These are phyloP conservation scores for Pseudogymnoascus sp. DNA, from an alignment of 2,329 filamentous ascomycete species.

Conservation along the genomic window DNA sequence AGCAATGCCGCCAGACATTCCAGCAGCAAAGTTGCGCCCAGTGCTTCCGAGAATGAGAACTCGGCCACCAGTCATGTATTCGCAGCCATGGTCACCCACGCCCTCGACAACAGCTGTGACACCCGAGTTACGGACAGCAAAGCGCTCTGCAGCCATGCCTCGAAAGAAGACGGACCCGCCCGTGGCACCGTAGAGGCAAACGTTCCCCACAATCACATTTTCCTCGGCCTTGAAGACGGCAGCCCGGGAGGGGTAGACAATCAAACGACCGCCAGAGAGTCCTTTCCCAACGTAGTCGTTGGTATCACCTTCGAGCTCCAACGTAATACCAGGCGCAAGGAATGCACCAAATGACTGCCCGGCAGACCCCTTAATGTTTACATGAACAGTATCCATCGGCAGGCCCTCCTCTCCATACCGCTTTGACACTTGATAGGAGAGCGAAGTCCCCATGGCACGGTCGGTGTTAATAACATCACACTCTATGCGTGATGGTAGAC, in stretches of 20 bases:
- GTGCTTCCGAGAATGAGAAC: slow-evolving; percentile 79
- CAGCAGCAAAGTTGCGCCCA: slow-evolving; percentile 93
- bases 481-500: slow-evolving; percentile 84
- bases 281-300: slow-evolving; percentile 98
- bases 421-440: slow-evolving; percentile 94
- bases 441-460: slow-evolving; percentile 82
- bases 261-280: slow-evolving; percentile 83
- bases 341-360: slow-evolving; percentile 95
- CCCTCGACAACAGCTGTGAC: slow-evolving; percentile 94
- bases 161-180: slow-evolving; percentile 92
- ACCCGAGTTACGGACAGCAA: slow-evolving; percentile 93
- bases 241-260: slow-evolving; percentile 83
- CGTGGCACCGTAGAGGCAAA: slow-evolving; percentile 91
- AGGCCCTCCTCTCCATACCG: slow-evolving; percentile 82
- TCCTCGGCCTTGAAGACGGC: slow-evolving; percentile 94
- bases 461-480: slow-evolving; percentile 96
- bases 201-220: slow-evolving; percentile 88
- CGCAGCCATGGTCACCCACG: slow-evolving; percentile 90
- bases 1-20: slow-evolving; percentile 97
- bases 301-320: slow-evolving; percentile 90
- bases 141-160: slow-evolving; percentile 90
- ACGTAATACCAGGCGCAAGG: slow-evolving; percentile 83
- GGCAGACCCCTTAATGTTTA: slow-evolving; percentile 92
- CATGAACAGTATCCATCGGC: slow-evolving; percentile 87
- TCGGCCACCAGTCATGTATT: slow-evolving; percentile 98